Conservation (phyloP, 176 grass and related monocot genomes). For the Aegilops longissima region DNA sequence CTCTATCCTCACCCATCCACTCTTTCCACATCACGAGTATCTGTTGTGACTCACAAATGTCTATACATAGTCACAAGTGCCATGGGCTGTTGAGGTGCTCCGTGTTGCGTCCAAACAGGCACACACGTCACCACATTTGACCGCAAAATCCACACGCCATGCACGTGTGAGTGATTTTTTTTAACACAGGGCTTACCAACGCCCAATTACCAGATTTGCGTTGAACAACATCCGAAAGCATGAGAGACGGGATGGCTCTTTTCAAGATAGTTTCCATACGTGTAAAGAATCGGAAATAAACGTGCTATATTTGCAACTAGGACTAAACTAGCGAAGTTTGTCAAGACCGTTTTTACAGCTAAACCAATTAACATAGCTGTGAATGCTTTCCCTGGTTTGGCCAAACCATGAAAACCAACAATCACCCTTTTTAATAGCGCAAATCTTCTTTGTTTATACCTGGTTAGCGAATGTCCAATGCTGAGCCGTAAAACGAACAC, state of each 20-base stretch:
- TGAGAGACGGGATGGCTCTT: too few species aligned
- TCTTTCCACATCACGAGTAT: not conserved
- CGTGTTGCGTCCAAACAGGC: not conserved
- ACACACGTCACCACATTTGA: not conserved
- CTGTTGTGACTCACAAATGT: not conserved
- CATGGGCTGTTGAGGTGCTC: not conserved
- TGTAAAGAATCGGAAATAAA: not conserved
- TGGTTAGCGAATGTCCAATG: too few species aligned
- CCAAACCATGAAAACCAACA: not conserved
- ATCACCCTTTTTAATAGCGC: not conserved
- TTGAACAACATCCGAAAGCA: not conserved
- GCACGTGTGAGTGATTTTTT: not conserved
- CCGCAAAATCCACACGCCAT: not conserved
- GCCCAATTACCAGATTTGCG: not conserved
- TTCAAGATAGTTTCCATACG: not conserved
- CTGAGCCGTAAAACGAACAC: too few species aligned
- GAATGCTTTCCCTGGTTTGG: not conserved
- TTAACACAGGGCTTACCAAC: not conserved
- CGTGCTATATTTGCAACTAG: not conserved
- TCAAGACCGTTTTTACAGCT: too few species aligned
- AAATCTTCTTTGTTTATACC: not conserved
- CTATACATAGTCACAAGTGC: not conserved
- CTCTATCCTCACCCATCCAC: not conserved
- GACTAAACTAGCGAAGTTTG: not conserved
- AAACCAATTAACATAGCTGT: not conserved